These are phyloP conservation scores for Penicillium nucicola DNA, from an alignment of 495 filamentous ascomycete genomes.

Conservation along the genomic window DNA sequence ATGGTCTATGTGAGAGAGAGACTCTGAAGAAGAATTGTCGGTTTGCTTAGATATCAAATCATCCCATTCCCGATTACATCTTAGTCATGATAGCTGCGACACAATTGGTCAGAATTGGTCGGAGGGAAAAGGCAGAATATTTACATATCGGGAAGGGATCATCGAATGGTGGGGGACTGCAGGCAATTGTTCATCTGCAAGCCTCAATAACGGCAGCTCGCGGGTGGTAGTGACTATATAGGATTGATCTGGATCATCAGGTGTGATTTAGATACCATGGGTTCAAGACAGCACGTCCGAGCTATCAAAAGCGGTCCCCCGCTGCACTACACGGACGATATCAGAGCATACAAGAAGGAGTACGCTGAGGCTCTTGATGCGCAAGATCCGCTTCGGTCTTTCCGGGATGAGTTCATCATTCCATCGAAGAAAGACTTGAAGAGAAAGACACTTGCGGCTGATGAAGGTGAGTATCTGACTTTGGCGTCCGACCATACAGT, in stretches of 20 bases:
- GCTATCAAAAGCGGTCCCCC: slow-evolving; percentile 28
- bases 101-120: slow-evolving; percentile 30
- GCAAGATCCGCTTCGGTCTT: slow-evolving; percentile 62
- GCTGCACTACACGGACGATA: slow-evolving; percentile 38
- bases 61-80: slow-evolving; percentile 15
- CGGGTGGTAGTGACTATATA: slow-evolving; percentile 2
- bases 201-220: too few relatives aligned
- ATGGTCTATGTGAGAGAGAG: slow-evolving; percentile 2
- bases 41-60: slow-evolving; percentile 14
- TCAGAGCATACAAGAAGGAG: slow-evolving; percentile 39
- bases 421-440: slow-evolving; percentile 76
- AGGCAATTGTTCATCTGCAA: not conserved
- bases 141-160: slow-evolving; percentile 10
- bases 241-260: not conserved
- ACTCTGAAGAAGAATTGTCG: not conserved
- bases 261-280: slow-evolving; percentile 13
- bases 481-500: not conserved
- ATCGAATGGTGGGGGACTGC: slow-evolving; percentile 12
- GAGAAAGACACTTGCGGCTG: slow-evolving; percentile 53
- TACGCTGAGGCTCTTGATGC: slow-evolving; percentile 66
- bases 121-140: slow-evolving; percentile 31
- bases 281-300: slow-evolving; percentile 28
- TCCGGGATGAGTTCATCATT: slow-evolving; percentile 78
- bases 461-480: slow-evolving; percentile 26
- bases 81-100: slow-evolving; percentile 34